phyloP scores from a whole-genome alignment of 1,139 yeast species.

The Yamadazyma conglobata region DNA sequence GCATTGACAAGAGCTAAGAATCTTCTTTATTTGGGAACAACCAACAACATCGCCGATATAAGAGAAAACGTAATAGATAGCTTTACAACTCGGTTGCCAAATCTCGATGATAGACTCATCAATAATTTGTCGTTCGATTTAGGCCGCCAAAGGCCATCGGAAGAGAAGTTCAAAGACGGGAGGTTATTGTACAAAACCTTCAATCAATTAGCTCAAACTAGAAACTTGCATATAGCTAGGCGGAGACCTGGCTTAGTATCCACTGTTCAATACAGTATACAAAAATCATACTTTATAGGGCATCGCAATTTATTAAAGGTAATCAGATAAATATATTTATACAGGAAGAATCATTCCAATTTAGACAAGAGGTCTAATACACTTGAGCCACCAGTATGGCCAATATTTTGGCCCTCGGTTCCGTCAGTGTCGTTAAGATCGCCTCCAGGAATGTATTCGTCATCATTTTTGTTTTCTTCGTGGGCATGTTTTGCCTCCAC shows the following conservation, averaged over 20 bases:
- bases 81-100: constrained; percentile 16
- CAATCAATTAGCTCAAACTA: constrained; percentile 2
- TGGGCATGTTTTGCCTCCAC: constrained; percentile 29
- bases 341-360: constrained; percentile 18
- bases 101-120: constrained; percentile 8
- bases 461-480: constrained; percentile 14
- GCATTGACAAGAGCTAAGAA: constrained; percentile 63
- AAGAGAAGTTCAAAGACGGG: constrained; percentile 12
- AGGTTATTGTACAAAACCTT: constrained; percentile 10
- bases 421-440: too few relatives aligned
- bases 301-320: too few relatives aligned
- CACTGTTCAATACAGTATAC: too few relatives aligned
- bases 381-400: constrained; percentile 11
- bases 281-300: too few relatives aligned
- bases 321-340: neutral
- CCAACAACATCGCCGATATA: constrained; percentile 9
- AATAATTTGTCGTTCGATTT: constrained; percentile 8
- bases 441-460: constrained; percentile 20
- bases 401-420: too few relatives aligned
- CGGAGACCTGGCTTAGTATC: too few relatives aligned
- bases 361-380: constrained; percentile 34
- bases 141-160: constrained; percentile 10
- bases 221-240: constrained; percentile 1
- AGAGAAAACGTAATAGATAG: constrained; percentile 6
- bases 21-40: constrained; percentile 38